Percentiles rank a stretch among this genome's conserved stretches.
These are phyloP conservation scores for Lachnellula arida DNA, from an alignment of 2,329 filamentous ascomycete species.

Conservation along the genomic window DNA sequence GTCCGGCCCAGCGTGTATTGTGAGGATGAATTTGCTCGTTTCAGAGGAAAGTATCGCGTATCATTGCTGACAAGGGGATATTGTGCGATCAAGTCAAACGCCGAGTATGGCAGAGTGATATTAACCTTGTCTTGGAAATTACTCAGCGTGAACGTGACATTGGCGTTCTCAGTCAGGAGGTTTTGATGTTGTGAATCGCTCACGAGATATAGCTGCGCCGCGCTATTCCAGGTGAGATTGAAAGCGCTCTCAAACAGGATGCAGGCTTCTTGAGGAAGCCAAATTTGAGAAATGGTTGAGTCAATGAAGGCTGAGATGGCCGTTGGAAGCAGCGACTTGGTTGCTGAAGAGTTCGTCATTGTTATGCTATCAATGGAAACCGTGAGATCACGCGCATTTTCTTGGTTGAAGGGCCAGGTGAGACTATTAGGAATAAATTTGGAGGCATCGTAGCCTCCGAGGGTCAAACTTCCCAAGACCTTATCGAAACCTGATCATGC, in stretches of 20 bases:
- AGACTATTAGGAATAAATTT: conserved; percentile 34
- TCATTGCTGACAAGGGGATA: conserved; percentile 28
- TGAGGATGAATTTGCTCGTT: conserved; percentile 27
- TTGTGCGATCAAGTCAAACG: conserved; percentile 32
- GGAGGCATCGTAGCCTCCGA: conserved; percentile 37
- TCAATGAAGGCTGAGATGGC: conserved; percentile 33
- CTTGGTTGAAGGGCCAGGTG: conserved; percentile 35
- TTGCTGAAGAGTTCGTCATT: conserved; percentile 6
- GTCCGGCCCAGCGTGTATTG: conserved; percentile 34
- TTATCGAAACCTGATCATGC: conserved; percentile 2
- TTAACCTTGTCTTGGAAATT: conserved; percentile 24
- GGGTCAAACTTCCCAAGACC: conserved; percentile 33
- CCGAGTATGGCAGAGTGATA: conserved; percentile 32
- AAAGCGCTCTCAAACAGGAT: conserved; percentile 31
- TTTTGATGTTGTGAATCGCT: conserved; percentile 19
- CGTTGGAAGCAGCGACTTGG: conserved; percentile 9
- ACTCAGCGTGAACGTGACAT: conserved; percentile 30
- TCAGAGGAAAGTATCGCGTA: conserved; percentile 34
- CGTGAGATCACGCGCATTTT: conserved; percentile 36
- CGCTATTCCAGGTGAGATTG: conserved; percentile 32
- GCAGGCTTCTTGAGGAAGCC: conserved; percentile 33
- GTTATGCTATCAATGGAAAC: conserved; percentile 33
- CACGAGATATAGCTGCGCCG: conserved; percentile 31
- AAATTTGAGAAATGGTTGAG: conserved; percentile 35
- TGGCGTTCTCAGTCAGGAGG: conserved; percentile 27